Percentiles rank a stretch among this genome's conserved stretches.
Conservation (phyloP, 2,329 filamentous ascomycete species). For the Stemphylium vesicarium region DNA sequence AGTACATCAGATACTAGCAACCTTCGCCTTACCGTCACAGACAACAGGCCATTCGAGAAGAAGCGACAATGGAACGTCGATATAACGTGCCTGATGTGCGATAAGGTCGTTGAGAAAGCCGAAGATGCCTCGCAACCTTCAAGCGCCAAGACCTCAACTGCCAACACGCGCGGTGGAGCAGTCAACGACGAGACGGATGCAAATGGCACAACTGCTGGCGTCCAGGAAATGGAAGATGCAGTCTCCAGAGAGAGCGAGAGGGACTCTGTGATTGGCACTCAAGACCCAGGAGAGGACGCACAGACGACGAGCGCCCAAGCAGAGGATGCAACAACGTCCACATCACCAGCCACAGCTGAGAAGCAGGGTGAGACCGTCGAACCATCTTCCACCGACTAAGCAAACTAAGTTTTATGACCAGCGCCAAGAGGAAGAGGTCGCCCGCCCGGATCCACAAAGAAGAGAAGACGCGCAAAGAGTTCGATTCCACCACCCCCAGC, state of each 20-base stretch:
- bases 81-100: slow-evolving; percentile 29
- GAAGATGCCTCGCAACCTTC: neutral
- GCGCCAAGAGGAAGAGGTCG: slow-evolving; percentile 8
- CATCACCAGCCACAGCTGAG: neutral
- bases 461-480: neutral
- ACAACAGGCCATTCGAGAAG: slow-evolving; percentile 14
- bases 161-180: neutral
- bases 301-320: neutral
- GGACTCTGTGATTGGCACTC: slow-evolving; percentile 1
- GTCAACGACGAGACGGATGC: neutral
- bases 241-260: neutral
- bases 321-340: neutral
- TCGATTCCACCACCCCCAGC: neutral
- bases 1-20: slow-evolving; percentile 3
- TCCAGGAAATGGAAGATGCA: neutral
- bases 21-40: slow-evolving; percentile 24
- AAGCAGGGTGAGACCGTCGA: slow-evolving; percentile 15
- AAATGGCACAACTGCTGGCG: neutral
- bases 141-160: neutral
- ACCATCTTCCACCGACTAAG: slow-evolving; percentile 5
- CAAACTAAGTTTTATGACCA: slow-evolving; percentile 10
- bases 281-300: neutral
- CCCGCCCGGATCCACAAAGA: slow-evolving; percentile 7
- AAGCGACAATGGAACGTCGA: slow-evolving; percentile 20
- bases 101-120: slow-evolving; percentile 21